phyloP scores from a whole-genome alignment of 306 rosid genomes.

The Leucaena leucocephala region DNA sequence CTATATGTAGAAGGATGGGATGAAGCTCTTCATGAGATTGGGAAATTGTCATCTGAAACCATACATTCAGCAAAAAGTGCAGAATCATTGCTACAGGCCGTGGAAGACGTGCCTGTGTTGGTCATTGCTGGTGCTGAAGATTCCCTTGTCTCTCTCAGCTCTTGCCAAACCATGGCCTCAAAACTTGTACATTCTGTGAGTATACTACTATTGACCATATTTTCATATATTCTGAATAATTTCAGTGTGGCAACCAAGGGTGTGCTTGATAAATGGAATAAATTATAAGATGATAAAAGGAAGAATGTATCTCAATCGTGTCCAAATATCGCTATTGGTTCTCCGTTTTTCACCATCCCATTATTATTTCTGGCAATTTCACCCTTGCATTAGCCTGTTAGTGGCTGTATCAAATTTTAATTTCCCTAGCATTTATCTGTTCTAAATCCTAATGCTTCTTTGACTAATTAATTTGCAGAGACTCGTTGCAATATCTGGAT shows the following conservation, averaged over 20 bases:
- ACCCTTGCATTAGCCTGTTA: background rate
- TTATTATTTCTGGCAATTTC: background rate
- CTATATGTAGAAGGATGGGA: conserved; percentile 96
- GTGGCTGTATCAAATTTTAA: background rate
- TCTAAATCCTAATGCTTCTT: conserved; percentile 12
- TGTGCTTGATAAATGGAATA: background rate
- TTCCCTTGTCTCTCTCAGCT: conserved; percentile 76
- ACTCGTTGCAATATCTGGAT: conserved; percentile 88
- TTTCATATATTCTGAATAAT: conserved; percentile 10
- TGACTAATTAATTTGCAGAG: conserved; percentile 57
- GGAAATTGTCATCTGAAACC: conserved; percentile 82
- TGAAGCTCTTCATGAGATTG: conserved; percentile 91
- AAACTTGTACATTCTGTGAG: conserved; percentile 90
- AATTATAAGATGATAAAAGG: background rate
- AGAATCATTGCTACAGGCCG: conserved; percentile 64
- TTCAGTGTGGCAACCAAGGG: conserved; percentile 16
- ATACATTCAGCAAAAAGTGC: conserved; percentile 62
- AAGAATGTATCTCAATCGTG: background rate
- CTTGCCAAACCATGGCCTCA: conserved; percentile 82
- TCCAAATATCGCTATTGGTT: background rate
- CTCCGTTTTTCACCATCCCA: background rate
- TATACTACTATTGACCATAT: conserved; percentile 17
- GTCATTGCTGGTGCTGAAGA: conserved; percentile 92
- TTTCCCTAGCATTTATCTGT: conserved; percentile 9
- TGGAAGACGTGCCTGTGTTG: conserved; percentile 71